Base-by-base conservation (phyloP, 1,139 yeast species). In the Saccharomyces hybrid region DNA sequence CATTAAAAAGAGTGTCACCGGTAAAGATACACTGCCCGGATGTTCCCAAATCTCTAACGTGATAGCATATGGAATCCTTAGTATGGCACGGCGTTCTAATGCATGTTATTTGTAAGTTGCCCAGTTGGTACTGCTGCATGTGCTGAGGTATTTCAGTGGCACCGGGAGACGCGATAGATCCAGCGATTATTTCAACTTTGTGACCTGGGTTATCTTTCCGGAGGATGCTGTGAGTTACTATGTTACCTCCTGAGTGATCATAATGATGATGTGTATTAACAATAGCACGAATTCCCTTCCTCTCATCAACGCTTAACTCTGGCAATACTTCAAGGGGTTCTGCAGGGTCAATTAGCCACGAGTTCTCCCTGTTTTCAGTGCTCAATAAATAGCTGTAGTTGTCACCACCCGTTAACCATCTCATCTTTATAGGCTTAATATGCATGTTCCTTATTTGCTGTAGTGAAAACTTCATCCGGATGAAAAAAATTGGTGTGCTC, bases 51-150 rank as follows among this genome's bases (percentile, higher is more conserved):
- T 93, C 98, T 53, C 75, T 75, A 0, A 81, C 88, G 63, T 73
- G 87, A 72, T 89, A 93, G 68, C 98, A 91, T 56, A 93, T 87
- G 4, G 96, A 88, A 70, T 95, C 99, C 70, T 87, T 95, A 0
- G 99, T 93, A 68, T 93, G 99, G 68, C 99, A 93, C 1, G 99
- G 99, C 0, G 99, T 93, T 71, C 93, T 93, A 51, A 93, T 75
- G 1, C 97, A 95, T 3, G 85, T 83, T 52, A 93, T 80, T n/a
- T 59, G 60, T 24, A 66, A 24, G 28, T 62, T 75, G 1, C 97
- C 97, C 61, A 86, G 71, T 54, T 54, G 49, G 46, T 56, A 61
- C 9, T 54, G 56, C 24, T 63, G 63, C 49, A 60, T 32, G 48
- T 79, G 69, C 26, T 61, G 59, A 55, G 77, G 76, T 29, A 65